A percentile compares a stretch with the other conserved stretches of the same genome.
Evolutionary conservation across 306 rosid genomes (phyloP).

Genomic region (Cucurbita pepo): DNA sequence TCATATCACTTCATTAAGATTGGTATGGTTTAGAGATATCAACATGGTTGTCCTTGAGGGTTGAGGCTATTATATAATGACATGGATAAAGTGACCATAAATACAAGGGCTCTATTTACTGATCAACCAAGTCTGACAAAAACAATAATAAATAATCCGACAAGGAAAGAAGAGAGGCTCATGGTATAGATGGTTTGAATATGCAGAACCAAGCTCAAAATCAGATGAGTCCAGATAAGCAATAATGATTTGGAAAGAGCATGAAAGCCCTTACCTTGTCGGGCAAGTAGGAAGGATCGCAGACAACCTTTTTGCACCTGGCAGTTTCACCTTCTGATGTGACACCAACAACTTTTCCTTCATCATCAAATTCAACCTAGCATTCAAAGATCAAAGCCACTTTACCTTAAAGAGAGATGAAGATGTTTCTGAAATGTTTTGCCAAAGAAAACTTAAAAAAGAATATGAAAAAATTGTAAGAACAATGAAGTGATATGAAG

Average conservation of each 20-base stretch:
- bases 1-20: too few relatives aligned
- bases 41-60: neutral
- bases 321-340: slow-evolving; percentile 99
- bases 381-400: slow-evolving; percentile 12
- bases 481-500: neutral
- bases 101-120: neutral
- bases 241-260: neutral
- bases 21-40: neutral
- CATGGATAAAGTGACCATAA: neutral
- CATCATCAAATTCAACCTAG: slow-evolving; percentile 83
- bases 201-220: neutral
- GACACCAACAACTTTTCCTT: slow-evolving; percentile 76
- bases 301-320: slow-evolving; percentile 79
- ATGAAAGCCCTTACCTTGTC: slow-evolving; percentile 37
- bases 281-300: slow-evolving; percentile 92
- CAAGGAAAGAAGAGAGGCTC: neutral
- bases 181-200: neutral
- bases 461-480: neutral
- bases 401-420: neutral
- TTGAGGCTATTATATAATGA: neutral
- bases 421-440: neutral
- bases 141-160: neutral
- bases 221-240: neutral
- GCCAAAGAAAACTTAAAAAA: neutral
- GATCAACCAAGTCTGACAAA: neutral